Base-by-base conservation (phyloP, 495 filamentous ascomycete genomes). In the Recurvomyces mirabilis region DNA sequence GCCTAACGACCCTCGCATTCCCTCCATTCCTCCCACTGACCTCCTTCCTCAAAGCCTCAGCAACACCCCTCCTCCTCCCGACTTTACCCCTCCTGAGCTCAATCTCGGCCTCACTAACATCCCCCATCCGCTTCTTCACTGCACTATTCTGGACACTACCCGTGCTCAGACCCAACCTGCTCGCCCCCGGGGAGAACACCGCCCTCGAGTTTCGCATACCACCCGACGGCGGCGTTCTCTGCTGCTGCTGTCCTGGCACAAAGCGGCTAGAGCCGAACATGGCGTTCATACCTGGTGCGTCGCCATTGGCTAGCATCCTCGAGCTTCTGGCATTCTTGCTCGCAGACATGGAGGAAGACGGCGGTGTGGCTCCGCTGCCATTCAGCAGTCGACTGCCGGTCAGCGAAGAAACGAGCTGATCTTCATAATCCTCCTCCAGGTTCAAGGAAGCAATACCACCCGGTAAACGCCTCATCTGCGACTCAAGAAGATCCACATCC, bases 401-500 rank as follows among this genome's bases (percentile, higher is more conserved):
- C 49, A 52, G 19, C 6, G 26, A 38, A 1, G 42, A 36, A 3
- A 47, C 36, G 22, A 49, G 51, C 18, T 53, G 51, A 33, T 56
- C 50, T 26, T 53, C 54, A 35, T 53, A 52, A 22, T 47, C 49
- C 2, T 32, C 41, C 14, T 26, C 34, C 12, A 36, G 40, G 19
- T 45, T 38, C 26, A 41, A 40, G 37, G 23, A n/a, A 9, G 46
- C 42, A 12, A 35, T 62, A 13, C 41, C 49, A 56, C 56, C 43
- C n/a, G 81, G 70, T 7, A 93, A 66, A 38, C 75, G 79, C 21
- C 77, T 74, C 66, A 96, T 79, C 52, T 93, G 83, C 26, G 75
- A 73, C 59, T 94, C 91, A 21, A 96, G 70, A 10, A 93, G 74
- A 60, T 93, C 85, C 36, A 96, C 78, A 51, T 96, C 91, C 34